Percentiles rank a stretch among this genome's conserved stretches.
Conservation (phyloP, 768 basidiomycete species). For the Hypsizygus marmoreus region DNA sequence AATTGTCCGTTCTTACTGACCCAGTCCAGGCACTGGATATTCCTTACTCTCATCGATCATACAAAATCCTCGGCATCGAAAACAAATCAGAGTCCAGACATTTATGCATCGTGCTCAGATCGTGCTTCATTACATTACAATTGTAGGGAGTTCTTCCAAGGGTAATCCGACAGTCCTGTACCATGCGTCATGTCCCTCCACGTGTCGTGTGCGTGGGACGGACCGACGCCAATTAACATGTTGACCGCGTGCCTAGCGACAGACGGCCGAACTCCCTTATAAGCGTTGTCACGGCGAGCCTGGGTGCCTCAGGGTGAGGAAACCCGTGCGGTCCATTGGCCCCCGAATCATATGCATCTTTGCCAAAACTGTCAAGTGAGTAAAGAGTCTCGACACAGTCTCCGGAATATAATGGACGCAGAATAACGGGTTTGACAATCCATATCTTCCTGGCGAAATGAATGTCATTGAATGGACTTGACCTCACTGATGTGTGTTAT, state of each 20-base stretch:
- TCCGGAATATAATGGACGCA: no score
- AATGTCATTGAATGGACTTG: no score
- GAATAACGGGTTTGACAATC: no score
- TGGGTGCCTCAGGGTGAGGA: no score
- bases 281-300: background rate
- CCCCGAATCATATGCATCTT: background rate
- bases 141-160: background rate
- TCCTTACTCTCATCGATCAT: slow-evolving; percentile 7
- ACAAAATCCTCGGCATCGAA: slow-evolving; percentile 9
- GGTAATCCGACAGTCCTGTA: background rate
- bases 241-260: slow-evolving; percentile 17
- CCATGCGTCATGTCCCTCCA: slow-evolving; percentile 16
- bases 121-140: slow-evolving; percentile 9
- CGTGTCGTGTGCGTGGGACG: slow-evolving; percentile 16
- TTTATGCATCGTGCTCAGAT: slow-evolving; percentile 11
- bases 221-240: slow-evolving; percentile 8
- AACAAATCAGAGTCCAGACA: slow-evolving; percentile 6
- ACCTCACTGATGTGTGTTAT: no score
- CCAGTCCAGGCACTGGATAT: slow-evolving; percentile 12
- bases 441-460: no score
- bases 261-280: slow-evolving; percentile 6
- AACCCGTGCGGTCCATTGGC: no score
- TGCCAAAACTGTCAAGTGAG: no score
- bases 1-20: slow-evolving; percentile 12
- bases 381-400: no score